Base-by-base conservation (phyloP, 306 rosid species). In the Trifolium dubium region DNA sequence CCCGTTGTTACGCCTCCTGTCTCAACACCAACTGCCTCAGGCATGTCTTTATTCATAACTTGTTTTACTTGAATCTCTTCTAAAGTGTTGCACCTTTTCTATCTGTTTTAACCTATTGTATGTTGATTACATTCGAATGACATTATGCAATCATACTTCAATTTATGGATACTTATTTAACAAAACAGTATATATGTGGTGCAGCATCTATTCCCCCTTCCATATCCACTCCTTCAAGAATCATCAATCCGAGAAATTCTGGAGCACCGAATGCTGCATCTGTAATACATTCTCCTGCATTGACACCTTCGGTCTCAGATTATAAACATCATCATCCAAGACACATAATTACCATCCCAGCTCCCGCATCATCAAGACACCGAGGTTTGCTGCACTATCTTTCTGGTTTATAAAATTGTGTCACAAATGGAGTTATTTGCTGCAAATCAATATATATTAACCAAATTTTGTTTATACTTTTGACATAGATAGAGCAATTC, bases 151-250 rank as follows among this genome's bases (percentile, higher is more conserved):
- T 58, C 55, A 44, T 58, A 56, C 43, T 71, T 30, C 46, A 64
- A 31, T 47, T 72, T 43, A 49, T 64, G 71, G 43, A 49, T 62
- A 40, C 54, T 67, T 74, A 55, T 23, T 69, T 51, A 73, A 39
- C 18, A 29, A 74, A 73, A 67, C 31, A 47, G 63, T 46, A 43
- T 76, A 67, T 40, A 43, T 76, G 76, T 69, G 82, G 62, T 80
- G 80, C 84, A 87, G 97, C 71, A 53, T 83, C 82, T 71, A 75
- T 68, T 63, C 78, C 85, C 74, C 59, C 92, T 76, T 91, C 89
- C 63, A 61, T 18, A 5, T 72, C 87, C 39, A 67, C 85, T 75
- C 85, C 88, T 75, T 79, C 87, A 11, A 43, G 87, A 34, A 83
- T 63, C 51, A 37, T 40, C 47, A 53, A 65, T 32, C 34, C 80